phyloP scores from a whole-genome alignment of 129 eudicot genomes.

The Artemisia argyi region DNA sequence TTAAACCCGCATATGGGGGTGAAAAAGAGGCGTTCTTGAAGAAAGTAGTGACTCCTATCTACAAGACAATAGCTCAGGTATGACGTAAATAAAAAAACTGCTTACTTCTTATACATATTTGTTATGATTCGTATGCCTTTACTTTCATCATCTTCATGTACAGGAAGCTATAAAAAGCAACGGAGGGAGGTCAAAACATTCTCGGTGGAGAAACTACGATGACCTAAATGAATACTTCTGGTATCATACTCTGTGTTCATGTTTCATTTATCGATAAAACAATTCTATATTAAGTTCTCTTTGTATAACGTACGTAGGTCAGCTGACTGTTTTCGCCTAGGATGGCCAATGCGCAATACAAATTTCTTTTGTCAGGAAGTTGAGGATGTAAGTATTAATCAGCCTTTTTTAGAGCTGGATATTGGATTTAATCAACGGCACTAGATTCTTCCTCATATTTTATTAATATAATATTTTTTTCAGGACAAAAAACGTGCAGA shows the following conservation, averaged over 20 bases:
- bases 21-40: conserved; percentile 77
- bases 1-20: conserved; percentile 82
- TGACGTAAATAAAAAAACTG: no score
- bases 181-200: conserved; percentile 66
- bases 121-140: neutral
- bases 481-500: conserved; percentile 43
- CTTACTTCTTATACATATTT: neutral
- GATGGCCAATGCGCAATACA: conserved; percentile 91
- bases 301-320: conserved; percentile 66
- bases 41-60: conserved; percentile 76
- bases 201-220: conserved; percentile 92
- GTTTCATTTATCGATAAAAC: conserved; percentile 2
- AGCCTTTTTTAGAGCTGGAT: neutral
- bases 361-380: conserved; percentile 62
- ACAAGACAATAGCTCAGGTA: conserved; percentile 70
- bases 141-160: conserved; percentile 7
- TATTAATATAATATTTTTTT: conserved; percentile 7
- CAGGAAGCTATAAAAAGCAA: conserved; percentile 79
- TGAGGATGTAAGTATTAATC: conserved; percentile 41
- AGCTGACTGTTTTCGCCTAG: conserved; percentile 76
- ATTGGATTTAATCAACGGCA: neutral
- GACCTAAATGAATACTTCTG: conserved; percentile 94
- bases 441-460: neutral
- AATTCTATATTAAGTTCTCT: conserved; percentile 2
- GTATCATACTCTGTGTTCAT: conserved; percentile 35